Evolutionary conservation across 352 stramenopile species (phyloP), one percentile per base, ranked within the genome.

Genomic region (Phytophthora tubulina): DNA sequence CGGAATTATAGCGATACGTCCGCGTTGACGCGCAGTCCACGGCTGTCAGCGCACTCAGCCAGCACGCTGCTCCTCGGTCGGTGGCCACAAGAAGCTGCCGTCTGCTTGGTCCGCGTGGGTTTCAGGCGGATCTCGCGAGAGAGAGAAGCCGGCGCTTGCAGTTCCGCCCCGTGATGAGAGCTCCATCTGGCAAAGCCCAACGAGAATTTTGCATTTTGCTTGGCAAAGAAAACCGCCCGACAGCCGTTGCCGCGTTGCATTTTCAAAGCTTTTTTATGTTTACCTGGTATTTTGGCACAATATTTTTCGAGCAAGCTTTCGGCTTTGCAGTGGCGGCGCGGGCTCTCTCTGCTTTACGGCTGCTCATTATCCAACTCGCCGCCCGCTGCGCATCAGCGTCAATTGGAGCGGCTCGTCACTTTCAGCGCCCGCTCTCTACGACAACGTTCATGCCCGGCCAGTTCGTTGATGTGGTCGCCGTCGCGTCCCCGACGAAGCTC

Each of bases 321-420:
- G 21, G 50, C 54, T 44, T 46, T 60, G 53, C 39, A 46, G 5
- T 55, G 21, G 21, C 21, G 21, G 21, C 21, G 31, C 60, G 48
- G 21, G 32, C 36, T 59, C 44, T 68, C 68, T 44, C 50, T 58
- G 10, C 13, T 17, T 33, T 58, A 39, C 44, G 44, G 31, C 38
- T 65, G 51, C 32, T 74, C 73, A 80, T 68, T 75, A 54, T 72
- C 60, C 44, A 80, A 73, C 44, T 80, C 54, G 69, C 73, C 55
- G 36, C n/a, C 46, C 21, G 6, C 6, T 56, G 44, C 15, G 30
- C 55, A 54, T 39, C 46, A 59, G 56, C 50, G 36, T 63, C 54
- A 51, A 52, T 14, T 49, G 31, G 14, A 45, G 3, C 39, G 51
- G 31, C 44, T 59, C 48, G 54, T 55, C 62, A 70, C 59, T 48